phyloP scores from a whole-genome alignment of 768 basidiomycete genomes.

The Pleurotus salmoneostramineus region DNA sequence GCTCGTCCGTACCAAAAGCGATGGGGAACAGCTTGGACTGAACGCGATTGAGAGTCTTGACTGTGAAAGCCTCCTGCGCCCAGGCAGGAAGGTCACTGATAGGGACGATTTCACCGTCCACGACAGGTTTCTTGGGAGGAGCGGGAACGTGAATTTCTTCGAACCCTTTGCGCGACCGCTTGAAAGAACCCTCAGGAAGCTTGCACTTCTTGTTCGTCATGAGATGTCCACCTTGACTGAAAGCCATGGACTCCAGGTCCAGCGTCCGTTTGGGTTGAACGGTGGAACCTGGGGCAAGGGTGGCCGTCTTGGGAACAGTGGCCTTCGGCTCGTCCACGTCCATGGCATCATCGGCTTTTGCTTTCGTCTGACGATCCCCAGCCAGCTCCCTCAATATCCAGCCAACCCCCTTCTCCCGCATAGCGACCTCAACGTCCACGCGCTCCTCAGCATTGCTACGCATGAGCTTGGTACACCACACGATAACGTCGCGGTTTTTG shows the following conservation, averaged over 20 bases:
- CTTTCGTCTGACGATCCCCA: constrained; percentile 71
- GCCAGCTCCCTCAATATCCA: constrained; percentile 91
- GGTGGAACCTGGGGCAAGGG: constrained; percentile 81
- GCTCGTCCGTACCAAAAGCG: constrained; percentile 94
- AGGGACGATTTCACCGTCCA: constrained; percentile 66
- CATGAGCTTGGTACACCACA: constrained; percentile 97
- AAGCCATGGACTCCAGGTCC: constrained; percentile 94
- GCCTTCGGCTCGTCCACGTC: constrained; percentile 66
- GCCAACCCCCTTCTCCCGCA: constrained; percentile 95
- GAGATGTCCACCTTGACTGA: constrained; percentile 91
- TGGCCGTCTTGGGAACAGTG: constrained; percentile 78
- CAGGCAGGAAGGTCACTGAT: constrained; percentile 76
- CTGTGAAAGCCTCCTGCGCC: constrained; percentile 85
- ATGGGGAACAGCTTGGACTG: constrained; percentile 92
- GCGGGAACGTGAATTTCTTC: constrained; percentile 98
- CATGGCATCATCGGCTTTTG: constrained; percentile 55
- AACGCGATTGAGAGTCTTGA: constrained; percentile 79
- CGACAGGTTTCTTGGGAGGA: constrained; percentile 70
- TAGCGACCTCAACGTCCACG: constrained; percentile 93
- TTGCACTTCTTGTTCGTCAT: constrained; percentile 99
- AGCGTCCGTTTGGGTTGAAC: constrained; percentile 82
- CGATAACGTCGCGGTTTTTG: constrained; percentile 93
- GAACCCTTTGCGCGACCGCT: constrained; percentile 92
- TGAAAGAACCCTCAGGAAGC: constrained; percentile 96
- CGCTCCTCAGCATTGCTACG: constrained; percentile 85